Evolutionary conservation across 2,329 filamentous ascomycete genomes (phyloP), one percentile per base, ranked within the genome.

Genomic region (Colletotrichum graminicola): DNA sequence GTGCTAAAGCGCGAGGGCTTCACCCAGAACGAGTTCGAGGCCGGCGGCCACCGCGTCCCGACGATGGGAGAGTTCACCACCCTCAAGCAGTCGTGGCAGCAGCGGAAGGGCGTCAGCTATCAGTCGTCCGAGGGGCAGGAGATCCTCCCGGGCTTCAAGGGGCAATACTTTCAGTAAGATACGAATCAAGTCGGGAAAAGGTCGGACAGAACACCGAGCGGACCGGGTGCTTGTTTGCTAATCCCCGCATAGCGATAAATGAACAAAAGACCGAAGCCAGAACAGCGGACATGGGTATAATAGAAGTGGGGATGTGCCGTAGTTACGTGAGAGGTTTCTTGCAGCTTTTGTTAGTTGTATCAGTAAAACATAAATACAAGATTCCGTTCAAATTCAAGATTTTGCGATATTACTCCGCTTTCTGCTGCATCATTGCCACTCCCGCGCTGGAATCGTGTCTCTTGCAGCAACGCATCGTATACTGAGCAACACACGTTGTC

Each of bases 61-160:
- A 80, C 75, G 0, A 82, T 82, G 80, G 80, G 79, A 7, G 80
- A 82, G 65, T 82, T 82, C 32, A 82, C 81, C 0, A 78, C 55
- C 0, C 66, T 79, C 8, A 82, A 82, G 74, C 80, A 82, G 71
- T 79, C 74, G 0, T 82, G 81, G 81, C 81, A 82, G 67, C 80
- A 81, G 72, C 74, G 67, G 56, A 80, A 77, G 66, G 76, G 73
- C 5, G 74, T 69, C 1, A 75, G 66, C 5, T 77, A 79, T 29
- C 63, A 76, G 55, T 75, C 76, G 2, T 62, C 71, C 0, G 77
- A 81, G 0, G 80, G 79, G 0, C 74, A 80, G 23, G 74, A 79
- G 61, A 81, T 82, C 23, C 52, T 82, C 10, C 80, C 80, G 0
- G 80, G 80, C 0, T 81, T 82, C 49, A 76, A 73, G 29, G 79